Conservation (phyloP, 768 basidiomycete genomes). For the Coprinopsis sp. region DNA sequence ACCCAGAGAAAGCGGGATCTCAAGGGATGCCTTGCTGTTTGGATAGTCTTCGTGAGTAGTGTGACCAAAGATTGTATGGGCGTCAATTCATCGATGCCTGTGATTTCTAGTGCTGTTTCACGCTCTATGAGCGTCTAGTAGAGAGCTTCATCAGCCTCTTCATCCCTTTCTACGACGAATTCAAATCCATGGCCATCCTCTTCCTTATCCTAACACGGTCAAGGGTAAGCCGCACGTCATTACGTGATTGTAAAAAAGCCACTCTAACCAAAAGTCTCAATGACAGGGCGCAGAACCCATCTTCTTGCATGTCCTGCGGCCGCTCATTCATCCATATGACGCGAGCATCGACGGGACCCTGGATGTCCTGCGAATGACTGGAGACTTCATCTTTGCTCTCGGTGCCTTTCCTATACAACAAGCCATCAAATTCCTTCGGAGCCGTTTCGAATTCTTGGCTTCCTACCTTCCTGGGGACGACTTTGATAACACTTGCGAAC, state of each 20-base stretch:
- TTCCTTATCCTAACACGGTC: slow-evolving; percentile 77
- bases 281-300: slow-evolving; percentile 80
- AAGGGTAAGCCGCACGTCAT: slow-evolving; percentile 42
- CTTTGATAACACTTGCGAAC: not conserved
- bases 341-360: slow-evolving; percentile 59
- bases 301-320: slow-evolving; percentile 75
- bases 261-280: not conserved
- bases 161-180: slow-evolving; percentile 79
- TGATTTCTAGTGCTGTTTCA: slow-evolving; percentile 57
- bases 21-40: slow-evolving; percentile 79
- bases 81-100: slow-evolving; percentile 4
- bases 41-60: slow-evolving; percentile 76
- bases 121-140: slow-evolving; percentile 59
- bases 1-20: slow-evolving; percentile 78
- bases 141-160: slow-evolving; percentile 66
- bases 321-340: slow-evolving; percentile 71
- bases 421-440: slow-evolving; percentile 33
- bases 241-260: not conserved
- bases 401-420: slow-evolving; percentile 36
- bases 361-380: slow-evolving; percentile 55
- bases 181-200: slow-evolving; percentile 68
- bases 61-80: slow-evolving; percentile 1
- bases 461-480: not conserved
- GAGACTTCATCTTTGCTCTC: slow-evolving; percentile 54
- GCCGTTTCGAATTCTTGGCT: slow-evolving; percentile 14